Conservation (phyloP, 805 yeast genomes). For the Soucietia sequanensis region DNA sequence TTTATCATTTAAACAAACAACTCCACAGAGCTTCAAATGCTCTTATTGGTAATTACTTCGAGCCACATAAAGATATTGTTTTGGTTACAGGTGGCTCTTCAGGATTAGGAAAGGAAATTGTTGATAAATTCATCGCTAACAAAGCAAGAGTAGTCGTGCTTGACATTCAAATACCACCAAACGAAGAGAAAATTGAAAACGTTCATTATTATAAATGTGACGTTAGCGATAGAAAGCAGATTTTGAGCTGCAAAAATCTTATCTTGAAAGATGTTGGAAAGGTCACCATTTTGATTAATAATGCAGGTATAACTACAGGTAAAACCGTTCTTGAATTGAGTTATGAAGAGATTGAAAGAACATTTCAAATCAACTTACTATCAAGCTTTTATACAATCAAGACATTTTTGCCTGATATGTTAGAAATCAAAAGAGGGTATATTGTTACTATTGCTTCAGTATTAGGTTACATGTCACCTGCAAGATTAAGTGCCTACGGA, state of each 20-base stretch:
- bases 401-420: conserved; percentile 72
- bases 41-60: conserved; percentile 52
- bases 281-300: conserved; percentile 72
- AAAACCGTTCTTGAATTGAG: conserved; percentile 53
- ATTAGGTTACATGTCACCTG: conserved; percentile 82
- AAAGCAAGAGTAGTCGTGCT: conserved; percentile 61
- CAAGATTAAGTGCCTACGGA: conserved; percentile 78
- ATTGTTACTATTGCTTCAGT: conserved; percentile 82
- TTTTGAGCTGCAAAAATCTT: conserved; percentile 36
- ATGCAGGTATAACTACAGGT: conserved; percentile 76
- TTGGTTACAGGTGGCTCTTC: conserved; percentile 81
- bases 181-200: conserved; percentile 28
- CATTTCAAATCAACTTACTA: conserved; percentile 65
- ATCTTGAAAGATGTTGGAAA: conserved; percentile 53
- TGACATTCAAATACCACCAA: conserved; percentile 51
- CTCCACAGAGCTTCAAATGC: conserved; percentile 32
- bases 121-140: conserved; percentile 37
- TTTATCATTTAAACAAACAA: conserved; percentile 16
- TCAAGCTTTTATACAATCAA: conserved; percentile 71
- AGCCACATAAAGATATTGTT: conserved; percentile 57
- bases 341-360: conserved; percentile 57
- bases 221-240: conserved; percentile 52
- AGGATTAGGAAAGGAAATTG: conserved; percentile 76
- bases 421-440: conserved; percentile 60
- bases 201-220: conserved; percentile 68